Evolutionary conservation across 1,284 basidiomycete genomes (phyloP), one percentile per base, ranked within the genome.

Genomic region (Xerocomus nothofagi): DNA sequence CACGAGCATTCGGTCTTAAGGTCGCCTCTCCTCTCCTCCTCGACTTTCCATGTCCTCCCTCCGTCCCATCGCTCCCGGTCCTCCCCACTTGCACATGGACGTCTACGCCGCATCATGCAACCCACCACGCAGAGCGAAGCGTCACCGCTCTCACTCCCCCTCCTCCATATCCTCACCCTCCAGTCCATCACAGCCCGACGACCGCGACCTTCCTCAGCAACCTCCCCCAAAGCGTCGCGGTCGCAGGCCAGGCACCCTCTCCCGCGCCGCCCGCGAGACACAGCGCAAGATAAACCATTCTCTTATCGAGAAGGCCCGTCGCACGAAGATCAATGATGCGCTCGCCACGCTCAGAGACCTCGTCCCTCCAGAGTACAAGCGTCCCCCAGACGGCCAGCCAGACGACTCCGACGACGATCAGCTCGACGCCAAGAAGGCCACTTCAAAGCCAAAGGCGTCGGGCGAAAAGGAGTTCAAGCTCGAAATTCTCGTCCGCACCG

Each of bases 311-410:
- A 89, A 91, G 60, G 84, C 88, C 0, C 73, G 89, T 15, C 75
- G 88, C 30, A 90, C 87, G 2, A 91, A 90, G 74, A 91, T 91
- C 53, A 91, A 91, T 63, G 85, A 89, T 40, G 86, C 88, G 1
- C 76, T 91, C 9, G 74, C 83, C 5, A 79, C 80, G 1, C 68
- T 91, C 20, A 79, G 80, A 49, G 70, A 73, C 51, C 78, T 91
- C 48, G 85, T 91, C 2, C 85, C 86, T 0, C 55, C 71, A 11
- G 72, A 79, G 41, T 76, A 76, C 54, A 77, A 71, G 30, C 68
- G 69, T 36, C 11, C 49, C 53, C 21, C 31, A 27, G 58, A 62
- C 27, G 27, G 27, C 20, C 44, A 26, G 57, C 66, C 29, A 50
- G 57, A 73, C 63, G 57, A 71, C 14, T 31, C 43, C 3, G 54